phyloP scores from a whole-genome alignment of 73 alveolate genomes.

The Tetrahymena borealis region DNA sequence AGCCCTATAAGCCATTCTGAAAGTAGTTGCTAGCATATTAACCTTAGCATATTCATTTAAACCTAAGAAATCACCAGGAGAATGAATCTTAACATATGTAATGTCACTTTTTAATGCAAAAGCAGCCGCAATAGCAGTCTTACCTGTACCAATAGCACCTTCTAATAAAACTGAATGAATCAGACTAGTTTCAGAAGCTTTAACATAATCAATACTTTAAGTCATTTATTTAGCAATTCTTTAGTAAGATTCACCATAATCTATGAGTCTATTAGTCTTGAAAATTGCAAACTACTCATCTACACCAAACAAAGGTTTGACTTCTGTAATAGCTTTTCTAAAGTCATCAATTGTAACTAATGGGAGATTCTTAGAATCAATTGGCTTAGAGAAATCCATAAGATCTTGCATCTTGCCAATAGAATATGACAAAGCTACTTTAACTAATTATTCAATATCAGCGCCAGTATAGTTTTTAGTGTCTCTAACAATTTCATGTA shows the following conservation, averaged over 20 bases:
- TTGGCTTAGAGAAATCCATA: background rate
- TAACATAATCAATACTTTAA: slow-evolving; percentile 52
- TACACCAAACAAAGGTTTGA: slow-evolving; percentile 96
- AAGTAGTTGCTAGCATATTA: slow-evolving; percentile 81
- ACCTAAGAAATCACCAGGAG: slow-evolving; percentile 97
- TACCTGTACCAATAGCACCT: slow-evolving; percentile 94
- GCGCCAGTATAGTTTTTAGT: slow-evolving; percentile 98
- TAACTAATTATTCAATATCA: slow-evolving; percentile 90
- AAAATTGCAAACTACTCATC: slow-evolving; percentile 79
- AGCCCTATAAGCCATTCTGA: slow-evolving; percentile 98
- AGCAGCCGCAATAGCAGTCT: slow-evolving; percentile 96
- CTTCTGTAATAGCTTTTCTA: slow-evolving; percentile 84
- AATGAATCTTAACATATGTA: slow-evolving; percentile 91
- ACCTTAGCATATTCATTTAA: slow-evolving; percentile 41
- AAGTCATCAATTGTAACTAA: slow-evolving; percentile 82
- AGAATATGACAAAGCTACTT: slow-evolving; percentile 87
- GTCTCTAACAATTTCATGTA: slow-evolving; percentile 59
- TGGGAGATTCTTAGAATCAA: background rate
- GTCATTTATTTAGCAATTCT: background rate
- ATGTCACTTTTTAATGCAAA: slow-evolving; percentile 89
- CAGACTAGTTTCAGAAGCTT: slow-evolving; percentile 71
- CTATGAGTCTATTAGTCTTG: slow-evolving; percentile 75
- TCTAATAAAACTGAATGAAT: slow-evolving; percentile 83
- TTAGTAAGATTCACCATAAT: slow-evolving; percentile 62
- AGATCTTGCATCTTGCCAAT: slow-evolving; percentile 20